Base-by-base conservation (phyloP, 2,329 filamentous ascomycete species). In the Cadophora gregata region DNA sequence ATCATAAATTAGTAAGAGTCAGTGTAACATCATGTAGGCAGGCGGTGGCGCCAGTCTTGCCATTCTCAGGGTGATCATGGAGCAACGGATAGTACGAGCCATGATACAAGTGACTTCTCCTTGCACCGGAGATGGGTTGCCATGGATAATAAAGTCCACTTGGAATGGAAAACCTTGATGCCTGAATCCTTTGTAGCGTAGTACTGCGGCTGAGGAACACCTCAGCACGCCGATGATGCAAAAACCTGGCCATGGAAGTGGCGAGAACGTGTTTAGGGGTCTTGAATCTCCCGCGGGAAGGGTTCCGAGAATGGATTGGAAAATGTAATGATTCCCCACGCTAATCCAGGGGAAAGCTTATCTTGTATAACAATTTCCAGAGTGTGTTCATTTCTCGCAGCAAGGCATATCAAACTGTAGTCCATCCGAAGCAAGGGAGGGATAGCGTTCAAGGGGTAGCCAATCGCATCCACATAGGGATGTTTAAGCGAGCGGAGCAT, bases 1-100 rank as follows among this genome's bases (percentile, higher is more conserved):
- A 71, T 65, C 56, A 51, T 53, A 75, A 72, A 75, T 74, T 74
- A 73, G 62, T 58, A 69, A 69, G 69, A 72, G 71, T 73, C 73
- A 73, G 73, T 74, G 63, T 59, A 55, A 75, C 72, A 73, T 69
- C 67, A 65, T 45, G 63, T 63, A 67, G 56, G 31, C 63, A 56
- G 59, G 63, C 65, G 60, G 64, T 67, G 65, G 67, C 67, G 66
- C 64, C 55, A 69, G 51, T 50, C 27, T 59, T 69, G 55, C 65
- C 67, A 75, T 76, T 74, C 71, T 68, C 70, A 71, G 68, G 66
- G 64, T 19, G 38, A 42, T 61, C 64, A 62, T 63, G 62, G 69
- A 71, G 67, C 69, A 73, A 71, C 70, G 59, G 64, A 65, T 51
- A 70, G 53, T 68, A 69, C 69, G 68, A 71, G 69, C 70, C 66